Conservation (phyloP, 192 early-diverging fungal species). For the Dissophora globulifera region DNA sequence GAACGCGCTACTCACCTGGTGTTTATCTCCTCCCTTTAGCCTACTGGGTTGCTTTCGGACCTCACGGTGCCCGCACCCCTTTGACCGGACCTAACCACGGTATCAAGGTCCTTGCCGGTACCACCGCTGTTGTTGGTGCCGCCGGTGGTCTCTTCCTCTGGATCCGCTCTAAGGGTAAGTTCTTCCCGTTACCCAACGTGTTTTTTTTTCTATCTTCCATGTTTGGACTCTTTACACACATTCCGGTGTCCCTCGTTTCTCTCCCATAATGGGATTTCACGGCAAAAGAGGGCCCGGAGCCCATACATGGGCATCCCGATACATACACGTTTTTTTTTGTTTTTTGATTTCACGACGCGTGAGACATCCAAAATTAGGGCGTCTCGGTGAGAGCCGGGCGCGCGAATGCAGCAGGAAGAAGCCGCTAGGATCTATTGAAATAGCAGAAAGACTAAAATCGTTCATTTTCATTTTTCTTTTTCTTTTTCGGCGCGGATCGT, state of each 20-base stretch:
- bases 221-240: background rate
- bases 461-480: background rate
- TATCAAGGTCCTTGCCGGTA: slow-evolving; percentile 74
- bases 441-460: background rate
- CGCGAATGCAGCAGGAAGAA: too few relatives aligned
- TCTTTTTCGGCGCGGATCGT: background rate
- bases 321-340: too few relatives aligned
- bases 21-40: slow-evolving; percentile 57
- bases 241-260: background rate
- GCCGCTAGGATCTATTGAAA: too few relatives aligned
- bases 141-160: slow-evolving; percentile 67
- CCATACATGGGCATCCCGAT: slow-evolving; percentile 33
- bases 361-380: too few relatives aligned
- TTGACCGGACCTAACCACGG: slow-evolving; percentile 73
- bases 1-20: too few relatives aligned
- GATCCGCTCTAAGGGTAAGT: slow-evolving; percentile 66
- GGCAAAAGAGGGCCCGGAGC: slow-evolving; percentile 3
- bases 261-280: background rate
- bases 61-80: slow-evolving; percentile 88
- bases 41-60: slow-evolving; percentile 96
- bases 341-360: too few relatives aligned
- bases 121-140: slow-evolving; percentile 65
- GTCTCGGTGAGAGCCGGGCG: too few relatives aligned
- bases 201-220: background rate
- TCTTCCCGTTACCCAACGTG: background rate